Evolutionary conservation across 495 filamentous ascomycete species (phyloP), one percentile per base, ranked within the genome.

Genomic region (Penicillium diatomitis): DNA sequence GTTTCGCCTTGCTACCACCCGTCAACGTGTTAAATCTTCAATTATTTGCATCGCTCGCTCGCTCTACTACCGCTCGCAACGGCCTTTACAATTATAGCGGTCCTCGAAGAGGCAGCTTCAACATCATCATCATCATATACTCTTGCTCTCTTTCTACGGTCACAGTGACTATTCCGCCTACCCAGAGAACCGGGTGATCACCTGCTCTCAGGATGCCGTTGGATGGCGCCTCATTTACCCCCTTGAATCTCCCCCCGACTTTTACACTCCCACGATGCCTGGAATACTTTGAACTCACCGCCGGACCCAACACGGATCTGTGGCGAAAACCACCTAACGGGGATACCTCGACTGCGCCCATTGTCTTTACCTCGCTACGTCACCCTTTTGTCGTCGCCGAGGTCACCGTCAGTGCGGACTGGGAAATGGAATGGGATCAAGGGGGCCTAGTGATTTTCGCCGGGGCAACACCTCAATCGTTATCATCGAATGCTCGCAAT

Each of bases 401-500:
- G 52, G 77, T 81, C n/a, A 81, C 77, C 44, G 74, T 80, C 39
- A 74, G 64, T 47, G 77, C 76, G 8, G 73, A 80, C 58, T 78
- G 75, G 75, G 75, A 78, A 54, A 70, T 77, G 57, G 76, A 79
- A 69, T 80, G 75, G 74, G 77, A 81, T 49, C 77, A 90, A 64
- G 71, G 69, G 36, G 87, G 85, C 8, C 83, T 94, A 56, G 85
- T 87, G 50, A 81, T 88, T 48, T 88, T 88, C 49, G 81, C 85
- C 39, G 86, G 86, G 47, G 82, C 82, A 10, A 73, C 86, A 28
- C 76, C 88, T 0, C 63, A 68, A 49, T 62, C 71, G 1, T 53
- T 62, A 33, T 60, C 63, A 2, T 57, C 65, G 1, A 62, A 62
- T 6, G 37, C 50, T 3, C 30, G 46, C 9, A 2, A 11, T 10